A percentile compares a stretch with the other conserved stretches of the same genome.
Evolutionary conservation across 2,329 filamentous ascomycete species (phyloP).

Genomic region (Neonectria punicea): DNA sequence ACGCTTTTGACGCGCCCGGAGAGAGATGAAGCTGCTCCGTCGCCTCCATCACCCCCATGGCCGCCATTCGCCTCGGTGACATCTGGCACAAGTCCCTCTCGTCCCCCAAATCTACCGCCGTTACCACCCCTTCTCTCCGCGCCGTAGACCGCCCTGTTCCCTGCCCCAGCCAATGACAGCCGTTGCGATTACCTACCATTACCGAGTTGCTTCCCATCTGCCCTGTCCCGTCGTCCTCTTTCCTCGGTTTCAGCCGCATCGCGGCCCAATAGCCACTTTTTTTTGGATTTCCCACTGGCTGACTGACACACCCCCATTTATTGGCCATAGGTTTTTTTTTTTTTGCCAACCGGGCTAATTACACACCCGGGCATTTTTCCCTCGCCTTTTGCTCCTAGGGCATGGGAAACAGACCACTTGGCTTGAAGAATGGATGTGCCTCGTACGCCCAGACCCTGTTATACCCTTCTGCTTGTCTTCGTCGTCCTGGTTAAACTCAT

Average conservation of each 20-base stretch:
- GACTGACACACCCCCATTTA: conserved; percentile 1
- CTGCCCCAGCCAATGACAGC: conserved; percentile 31
- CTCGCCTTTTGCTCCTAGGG: not conserved
- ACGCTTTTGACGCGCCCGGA: not conserved
- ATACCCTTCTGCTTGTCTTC: not conserved
- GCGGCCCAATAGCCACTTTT: conserved; percentile 5
- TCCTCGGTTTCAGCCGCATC: conserved; percentile 31
- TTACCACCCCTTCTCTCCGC: conserved; percentile 36
- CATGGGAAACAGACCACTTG: conserved; percentile 3
- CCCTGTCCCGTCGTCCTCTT: conserved; percentile 3
- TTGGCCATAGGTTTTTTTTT: not conserved
- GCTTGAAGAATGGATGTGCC: not conserved
- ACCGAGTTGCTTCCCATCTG: conserved; percentile 10
- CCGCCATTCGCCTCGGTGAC: conserved; percentile 14
- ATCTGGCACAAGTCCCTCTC: conserved; percentile 26
- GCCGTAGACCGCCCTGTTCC: conserved; percentile 37
- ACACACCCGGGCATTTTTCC: conserved; percentile 1
- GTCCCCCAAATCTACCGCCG: conserved; percentile 7
- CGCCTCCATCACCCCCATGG: not conserved
- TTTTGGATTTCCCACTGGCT: not conserved
- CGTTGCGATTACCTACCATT: conserved; percentile 33
- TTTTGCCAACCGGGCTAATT: conserved; percentile 3
- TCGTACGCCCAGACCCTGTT: not conserved
- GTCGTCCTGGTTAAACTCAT: conserved; percentile 10
- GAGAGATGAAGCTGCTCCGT: conserved; percentile 29